Evolutionary conservation across 2,329 filamentous ascomycete species (phyloP), one percentile per base, ranked within the genome.

Genomic region (Neoscytalidium dimidiatum): DNA sequence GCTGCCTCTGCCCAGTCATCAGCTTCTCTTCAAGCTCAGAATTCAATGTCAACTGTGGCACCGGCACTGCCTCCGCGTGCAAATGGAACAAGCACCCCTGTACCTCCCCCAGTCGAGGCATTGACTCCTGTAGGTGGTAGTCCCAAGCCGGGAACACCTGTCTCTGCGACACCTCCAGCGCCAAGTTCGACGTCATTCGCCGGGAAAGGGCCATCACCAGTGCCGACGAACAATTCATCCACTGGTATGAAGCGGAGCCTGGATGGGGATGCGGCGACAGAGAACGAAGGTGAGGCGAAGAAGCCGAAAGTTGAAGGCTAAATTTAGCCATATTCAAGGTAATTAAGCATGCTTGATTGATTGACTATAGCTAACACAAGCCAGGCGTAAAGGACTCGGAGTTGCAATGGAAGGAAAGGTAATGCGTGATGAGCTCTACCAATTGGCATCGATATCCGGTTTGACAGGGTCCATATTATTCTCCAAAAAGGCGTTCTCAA

Each of bases 71-170:
- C 53, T 2, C 46, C 63, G 4, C 53, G 62, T 17, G 31, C 38
- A 11, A 64, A 64, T 21, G 62, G 62, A 21, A 58, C 63, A 2
- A 56, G 57, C 38, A 66, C 64, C 1, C 64, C 64, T 11, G 41
- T 62, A 6, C 51, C 64, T 13, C 64, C 64, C 19, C 57, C 56
- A 13, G 64, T 66, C 9, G 64, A 66, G 35, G 57, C 64, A 41
- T 23, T 66, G 28, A 66, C 64, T 17, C 64, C 64, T 9, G 14
- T 62, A 4, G 51, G 44, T 8, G 58, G 56, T 28, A 66, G 48
- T 23, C 57, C 64, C 17, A 62, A 56, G 33, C 38, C 48, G 14
- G 38, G 35, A 29, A 58, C 62, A 21, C 62, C 62, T 28, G 43
- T 64, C 1, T 26, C 49, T 13, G 23, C 62, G 41, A 48, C 62